phyloP scores from a whole-genome alignment of 1,284 basidiomycete genomes.

The Tilletiopsis washingtonensis region DNA sequence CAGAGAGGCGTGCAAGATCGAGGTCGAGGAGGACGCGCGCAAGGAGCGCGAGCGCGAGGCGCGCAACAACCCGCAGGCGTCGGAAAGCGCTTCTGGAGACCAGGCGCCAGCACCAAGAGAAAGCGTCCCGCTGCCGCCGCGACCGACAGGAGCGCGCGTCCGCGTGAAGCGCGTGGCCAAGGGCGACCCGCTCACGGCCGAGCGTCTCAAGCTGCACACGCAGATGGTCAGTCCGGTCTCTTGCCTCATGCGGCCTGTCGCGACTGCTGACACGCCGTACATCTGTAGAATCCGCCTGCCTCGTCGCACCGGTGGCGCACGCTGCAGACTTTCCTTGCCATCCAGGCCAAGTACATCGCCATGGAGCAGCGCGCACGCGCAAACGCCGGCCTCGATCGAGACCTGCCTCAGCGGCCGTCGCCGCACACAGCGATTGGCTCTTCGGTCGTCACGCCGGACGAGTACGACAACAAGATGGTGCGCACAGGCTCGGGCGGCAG shows the following conservation, averaged over 20 bases:
- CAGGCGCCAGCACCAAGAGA: too few relatives aligned
- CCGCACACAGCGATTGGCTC: too few relatives aligned
- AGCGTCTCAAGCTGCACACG: constrained; percentile 70
- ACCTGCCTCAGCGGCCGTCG: not conserved
- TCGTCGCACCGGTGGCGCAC: constrained; percentile 53
- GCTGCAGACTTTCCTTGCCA: constrained; percentile 52
- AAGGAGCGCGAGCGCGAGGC: not conserved
- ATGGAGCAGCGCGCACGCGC: constrained; percentile 46
- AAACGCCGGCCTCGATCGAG: constrained; percentile 1
- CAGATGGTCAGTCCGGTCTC: constrained; percentile 70
- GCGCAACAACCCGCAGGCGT: not conserved
- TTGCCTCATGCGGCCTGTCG: too few relatives aligned
- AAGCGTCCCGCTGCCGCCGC: not conserved
- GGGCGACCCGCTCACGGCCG: constrained; percentile 47
- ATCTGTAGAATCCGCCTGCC: constrained; percentile 51
- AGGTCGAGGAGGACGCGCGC: constrained; percentile 49
- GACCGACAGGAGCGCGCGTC: constrained; percentile 26
- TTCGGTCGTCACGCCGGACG: constrained; percentile 1
- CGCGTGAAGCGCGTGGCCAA: constrained; percentile 51
- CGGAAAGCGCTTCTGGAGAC: not conserved
- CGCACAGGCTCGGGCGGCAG: not conserved
- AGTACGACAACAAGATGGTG: constrained; percentile 6
- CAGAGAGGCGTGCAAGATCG: constrained; percentile 67
- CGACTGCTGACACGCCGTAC: constrained; percentile 1
- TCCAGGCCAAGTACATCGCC: constrained; percentile 51